These are phyloP conservation scores for Syzygium oleosum DNA, from an alignment of 345 rosid species.

Conservation along the genomic window DNA sequence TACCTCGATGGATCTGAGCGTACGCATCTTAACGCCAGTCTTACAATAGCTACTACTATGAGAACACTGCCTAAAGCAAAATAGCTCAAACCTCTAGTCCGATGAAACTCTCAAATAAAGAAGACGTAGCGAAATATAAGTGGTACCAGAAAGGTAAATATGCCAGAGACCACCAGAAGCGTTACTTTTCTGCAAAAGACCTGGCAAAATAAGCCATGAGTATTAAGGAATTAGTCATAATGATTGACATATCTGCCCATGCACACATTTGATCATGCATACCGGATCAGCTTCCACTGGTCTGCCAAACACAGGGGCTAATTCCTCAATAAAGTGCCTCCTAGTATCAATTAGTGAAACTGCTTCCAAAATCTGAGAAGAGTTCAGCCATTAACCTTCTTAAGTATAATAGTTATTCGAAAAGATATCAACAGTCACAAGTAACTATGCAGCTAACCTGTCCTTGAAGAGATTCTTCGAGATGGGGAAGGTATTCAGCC, in stretches of 20 bases:
- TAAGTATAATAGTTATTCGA: neutral
- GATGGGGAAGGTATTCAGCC: conserved; percentile 98
- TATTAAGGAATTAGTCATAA: conserved; percentile 1
- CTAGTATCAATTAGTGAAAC: conserved; percentile 54
- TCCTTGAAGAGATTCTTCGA: conserved; percentile 74
- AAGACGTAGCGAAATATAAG: neutral
- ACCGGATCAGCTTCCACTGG: conserved; percentile 93
- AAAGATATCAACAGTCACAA: neutral
- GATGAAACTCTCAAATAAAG: neutral
- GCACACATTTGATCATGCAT: conserved; percentile 13
- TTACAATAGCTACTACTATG: neutral
- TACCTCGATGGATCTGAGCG: neutral
- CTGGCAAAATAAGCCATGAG: conserved; percentile 32
- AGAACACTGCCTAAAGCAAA: neutral
- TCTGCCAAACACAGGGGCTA: conserved; percentile 63
- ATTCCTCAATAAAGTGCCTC: conserved; percentile 73
- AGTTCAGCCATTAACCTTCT: neutral
- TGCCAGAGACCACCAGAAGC: conserved; percentile 61
- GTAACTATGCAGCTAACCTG: conserved; percentile 39
- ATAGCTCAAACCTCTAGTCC: neutral
- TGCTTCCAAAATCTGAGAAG: conserved; percentile 62
- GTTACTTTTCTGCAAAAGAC: conserved; percentile 72
- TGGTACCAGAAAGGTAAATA: conserved; percentile 67
- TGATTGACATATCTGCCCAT: neutral
- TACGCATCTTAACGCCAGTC: neutral